A percentile compares a stretch with the other conserved stretches of the same genome.
These are phyloP conservation scores for Ophiosphaerella herpotricha DNA, from an alignment of 2,329 filamentous ascomycete genomes.

Conservation along the genomic window DNA sequence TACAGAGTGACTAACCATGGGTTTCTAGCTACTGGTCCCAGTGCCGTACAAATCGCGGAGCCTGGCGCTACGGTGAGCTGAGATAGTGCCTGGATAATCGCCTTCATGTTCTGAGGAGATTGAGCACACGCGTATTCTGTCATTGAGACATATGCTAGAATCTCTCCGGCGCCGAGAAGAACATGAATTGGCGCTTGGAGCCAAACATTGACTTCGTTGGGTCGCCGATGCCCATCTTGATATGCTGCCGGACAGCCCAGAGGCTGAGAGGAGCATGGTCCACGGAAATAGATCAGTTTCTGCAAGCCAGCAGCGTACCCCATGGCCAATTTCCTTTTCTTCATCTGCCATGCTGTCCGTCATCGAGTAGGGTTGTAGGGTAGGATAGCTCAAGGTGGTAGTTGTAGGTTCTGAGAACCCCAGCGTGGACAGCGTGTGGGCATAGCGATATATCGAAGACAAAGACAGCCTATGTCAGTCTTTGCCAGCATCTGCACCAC, in stretches of 20 bases:
- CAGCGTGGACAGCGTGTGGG: too few species aligned
- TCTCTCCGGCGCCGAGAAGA: slow-evolving; percentile 44
- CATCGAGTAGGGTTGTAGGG: too few species aligned
- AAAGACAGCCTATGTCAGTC: too few species aligned
- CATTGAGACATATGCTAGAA: slow-evolving; percentile 46
- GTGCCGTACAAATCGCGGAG: slow-evolving; percentile 30
- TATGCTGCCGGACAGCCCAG: slow-evolving; percentile 34
- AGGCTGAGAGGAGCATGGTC: slow-evolving; percentile 44
- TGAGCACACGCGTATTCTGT: slow-evolving; percentile 49
- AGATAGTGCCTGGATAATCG: slow-evolving; percentile 33
- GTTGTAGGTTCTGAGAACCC: too few species aligned
- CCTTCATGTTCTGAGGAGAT: slow-evolving; percentile 47
- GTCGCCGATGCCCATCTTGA: slow-evolving; percentile 15
- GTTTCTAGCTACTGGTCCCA: slow-evolving; percentile 30
- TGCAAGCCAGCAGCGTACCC: slow-evolving; percentile 31
- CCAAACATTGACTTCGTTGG: slow-evolving; percentile 46
- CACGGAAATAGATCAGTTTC: slow-evolving; percentile 29
- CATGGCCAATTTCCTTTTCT: slow-evolving; percentile 9
- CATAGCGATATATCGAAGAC: too few species aligned
- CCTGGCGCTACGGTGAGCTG: slow-evolving; percentile 29
- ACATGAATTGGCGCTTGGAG: slow-evolving; percentile 46
- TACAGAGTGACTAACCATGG: slow-evolving; percentile 28
- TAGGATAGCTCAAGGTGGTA: too few species aligned
- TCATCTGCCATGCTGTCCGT: too few species aligned
- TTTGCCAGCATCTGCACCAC: too few species aligned